Evolutionary conservation across 2,329 filamentous ascomycete species (phyloP).

Genomic region (Neoarthrinium moseri): DNA sequence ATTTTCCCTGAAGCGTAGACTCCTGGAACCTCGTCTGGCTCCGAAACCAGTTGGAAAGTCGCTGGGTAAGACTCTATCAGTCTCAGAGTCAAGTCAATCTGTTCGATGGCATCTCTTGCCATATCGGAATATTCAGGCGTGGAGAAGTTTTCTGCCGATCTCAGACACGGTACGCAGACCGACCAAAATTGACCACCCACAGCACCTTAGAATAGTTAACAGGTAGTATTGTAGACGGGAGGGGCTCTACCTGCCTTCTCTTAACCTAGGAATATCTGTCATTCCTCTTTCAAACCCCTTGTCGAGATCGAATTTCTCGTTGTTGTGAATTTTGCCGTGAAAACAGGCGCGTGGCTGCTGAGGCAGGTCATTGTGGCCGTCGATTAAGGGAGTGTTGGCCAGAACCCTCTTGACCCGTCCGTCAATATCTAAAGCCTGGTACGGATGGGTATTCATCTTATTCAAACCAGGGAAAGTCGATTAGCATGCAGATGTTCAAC

Average conservation of each 20-base stretch:
- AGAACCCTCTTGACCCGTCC: constrained; percentile 1
- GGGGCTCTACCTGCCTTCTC: constrained; percentile 7
- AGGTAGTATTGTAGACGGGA: background rate
- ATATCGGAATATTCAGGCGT: constrained; percentile 20
- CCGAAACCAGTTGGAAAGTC: constrained; percentile 20
- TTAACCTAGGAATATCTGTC: constrained; percentile 9
- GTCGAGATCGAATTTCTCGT: constrained; percentile 30
- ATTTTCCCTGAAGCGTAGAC: constrained; percentile 28
- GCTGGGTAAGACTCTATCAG: constrained; percentile 22
- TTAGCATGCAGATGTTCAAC: no score
- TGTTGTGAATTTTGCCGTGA: constrained; percentile 29
- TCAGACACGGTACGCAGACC: constrained; percentile 25
- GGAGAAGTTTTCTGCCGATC: constrained; percentile 21
- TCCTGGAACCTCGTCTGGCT: constrained; percentile 23
- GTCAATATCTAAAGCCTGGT: constrained; percentile 2
- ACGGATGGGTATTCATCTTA: background rate
- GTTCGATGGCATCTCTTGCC: constrained; percentile 15
- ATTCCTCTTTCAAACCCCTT: constrained; percentile 28
- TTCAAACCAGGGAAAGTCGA: no score
- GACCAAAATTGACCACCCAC: constrained; percentile 31
- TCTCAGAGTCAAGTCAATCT: constrained; percentile 21
- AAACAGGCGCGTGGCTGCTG: constrained; percentile 23
- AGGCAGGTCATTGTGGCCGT: constrained; percentile 34
- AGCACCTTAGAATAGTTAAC: constrained; percentile 9
- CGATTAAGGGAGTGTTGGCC: constrained; percentile 21